A percentile compares a stretch with the other conserved stretches of the same genome.
phyloP scores from a whole-genome alignment of 768 basidiomycete genomes.

The Xerocomus spinulosus region DNA sequence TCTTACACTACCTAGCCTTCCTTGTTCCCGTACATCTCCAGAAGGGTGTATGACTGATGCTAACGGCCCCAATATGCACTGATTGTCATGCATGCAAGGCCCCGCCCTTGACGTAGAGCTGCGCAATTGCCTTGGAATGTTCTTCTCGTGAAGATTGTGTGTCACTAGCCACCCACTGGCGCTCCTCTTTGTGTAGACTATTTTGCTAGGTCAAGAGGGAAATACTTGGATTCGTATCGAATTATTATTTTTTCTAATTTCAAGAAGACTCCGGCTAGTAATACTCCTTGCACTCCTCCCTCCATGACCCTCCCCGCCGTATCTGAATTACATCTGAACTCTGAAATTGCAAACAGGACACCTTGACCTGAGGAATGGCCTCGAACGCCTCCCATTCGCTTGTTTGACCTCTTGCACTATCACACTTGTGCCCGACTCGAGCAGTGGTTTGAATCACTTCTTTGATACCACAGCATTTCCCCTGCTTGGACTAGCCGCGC shows the following conservation, averaged over 20 bases:
- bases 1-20: neutral
- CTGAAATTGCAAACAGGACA: neutral
- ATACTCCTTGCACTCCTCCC: slow-evolving; percentile 27
- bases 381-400: neutral
- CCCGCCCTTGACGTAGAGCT: no score
- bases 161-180: no score
- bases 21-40: neutral
- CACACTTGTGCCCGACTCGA: slow-evolving; percentile 5
- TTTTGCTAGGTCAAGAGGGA: no score
- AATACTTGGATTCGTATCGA: no score
- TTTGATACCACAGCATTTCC: neutral
- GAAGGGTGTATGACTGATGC: slow-evolving; percentile 4
- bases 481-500: slow-evolving; percentile 1
- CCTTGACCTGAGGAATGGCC: slow-evolving; percentile 4
- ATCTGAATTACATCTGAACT: slow-evolving; percentile 7
- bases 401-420: slow-evolving; percentile 1
- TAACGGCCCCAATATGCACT: neutral
- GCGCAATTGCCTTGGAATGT: no score
- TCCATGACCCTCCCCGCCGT: slow-evolving; percentile 19
- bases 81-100: neutral
- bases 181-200: no score
- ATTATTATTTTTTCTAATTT: slow-evolving; percentile 30
- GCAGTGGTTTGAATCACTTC: slow-evolving; percentile 1
- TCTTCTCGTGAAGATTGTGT: no score
- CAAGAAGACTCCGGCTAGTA: slow-evolving; percentile 27